A percentile compares a stretch with the other conserved stretches of the same genome.
Conservation (phyloP, 164 flowering plant species). For the Dillenia suffruticosa region DNA sequence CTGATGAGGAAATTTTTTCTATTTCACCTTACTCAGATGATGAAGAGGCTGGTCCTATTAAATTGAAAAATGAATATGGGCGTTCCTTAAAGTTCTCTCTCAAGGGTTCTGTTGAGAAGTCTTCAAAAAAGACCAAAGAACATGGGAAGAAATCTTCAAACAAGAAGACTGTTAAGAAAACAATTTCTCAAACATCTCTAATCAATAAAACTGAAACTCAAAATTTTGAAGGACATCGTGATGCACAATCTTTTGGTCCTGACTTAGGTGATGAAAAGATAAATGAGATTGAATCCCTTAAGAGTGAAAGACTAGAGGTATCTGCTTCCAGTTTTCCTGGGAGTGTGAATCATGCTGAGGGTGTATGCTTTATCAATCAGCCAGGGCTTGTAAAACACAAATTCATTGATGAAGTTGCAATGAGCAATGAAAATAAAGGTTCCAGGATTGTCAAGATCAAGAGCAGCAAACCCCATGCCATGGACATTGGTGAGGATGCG, state of each 20-base stretch:
- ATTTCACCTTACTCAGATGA: constrained; percentile 91
- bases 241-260: constrained; percentile 27
- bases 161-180: constrained; percentile 61
- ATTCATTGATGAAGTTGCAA: constrained; percentile 41
- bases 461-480: constrained; percentile 34
- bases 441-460: constrained; percentile 40
- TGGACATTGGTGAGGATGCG: constrained; percentile 35
- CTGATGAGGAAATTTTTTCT: constrained; percentile 80
- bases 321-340: constrained; percentile 36
- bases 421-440: constrained; percentile 31
- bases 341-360: constrained; percentile 31
- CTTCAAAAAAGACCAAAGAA: constrained; percentile 66
- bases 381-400: constrained; percentile 48
- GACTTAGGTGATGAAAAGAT: constrained; percentile 35
- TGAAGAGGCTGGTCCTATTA: constrained; percentile 64
- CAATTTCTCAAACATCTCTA: constrained; percentile 29
- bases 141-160: constrained; percentile 51
- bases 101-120: constrained; percentile 63
- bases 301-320: constrained; percentile 26
- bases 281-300: constrained; percentile 31
- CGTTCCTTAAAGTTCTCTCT: constrained; percentile 71
- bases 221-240: constrained; percentile 33
- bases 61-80: constrained; percentile 52
- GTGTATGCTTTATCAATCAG: constrained; percentile 44
- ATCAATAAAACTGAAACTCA: constrained; percentile 23